phyloP scores from a whole-genome alignment of 2,329 filamentous ascomycete species.

The Beauveria rudraprayagi region DNA sequence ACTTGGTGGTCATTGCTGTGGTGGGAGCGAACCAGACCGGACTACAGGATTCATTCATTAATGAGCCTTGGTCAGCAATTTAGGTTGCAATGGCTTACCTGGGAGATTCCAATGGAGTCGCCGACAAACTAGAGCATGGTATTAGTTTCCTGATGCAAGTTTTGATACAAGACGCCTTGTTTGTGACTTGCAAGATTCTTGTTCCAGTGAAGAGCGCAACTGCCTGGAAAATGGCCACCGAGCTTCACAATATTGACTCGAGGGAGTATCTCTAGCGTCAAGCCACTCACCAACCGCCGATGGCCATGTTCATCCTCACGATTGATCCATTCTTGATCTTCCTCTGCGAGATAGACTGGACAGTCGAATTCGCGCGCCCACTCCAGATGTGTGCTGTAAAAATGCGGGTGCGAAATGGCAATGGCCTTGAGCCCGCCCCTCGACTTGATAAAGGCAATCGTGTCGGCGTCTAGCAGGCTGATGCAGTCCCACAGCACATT shows the following conservation, averaged over 20 bases:
- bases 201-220: constrained; percentile 56
- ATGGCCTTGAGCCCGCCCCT: constrained; percentile 64
- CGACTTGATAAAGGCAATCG: constrained; percentile 46
- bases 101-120: constrained; percentile 10
- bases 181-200: constrained; percentile 33
- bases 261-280: constrained; percentile 31
- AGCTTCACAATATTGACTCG: constrained; percentile 57
- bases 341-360: constrained; percentile 58
- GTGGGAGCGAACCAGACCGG: constrained; percentile 7
- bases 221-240: constrained; percentile 75
- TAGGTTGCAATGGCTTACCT: not conserved
- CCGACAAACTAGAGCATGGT: constrained; percentile 4
- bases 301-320: constrained; percentile 27
- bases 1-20: constrained; percentile 2
- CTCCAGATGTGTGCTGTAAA: constrained; percentile 66
- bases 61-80: not conserved
- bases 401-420: constrained; percentile 74
- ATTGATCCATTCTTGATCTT: constrained; percentile 59
- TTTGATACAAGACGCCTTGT: not conserved
- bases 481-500: constrained; percentile 79
- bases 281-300: constrained; percentile 39
- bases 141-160: not conserved
- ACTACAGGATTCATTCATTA: not conserved
- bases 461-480: constrained; percentile 58
- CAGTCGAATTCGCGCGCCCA: constrained; percentile 65